A percentile compares a stretch with the other conserved stretches of the same genome.
These are phyloP conservation scores for Trichoderma virens DNA, from an alignment of 495 filamentous ascomycete species.

Conservation along the genomic window DNA sequence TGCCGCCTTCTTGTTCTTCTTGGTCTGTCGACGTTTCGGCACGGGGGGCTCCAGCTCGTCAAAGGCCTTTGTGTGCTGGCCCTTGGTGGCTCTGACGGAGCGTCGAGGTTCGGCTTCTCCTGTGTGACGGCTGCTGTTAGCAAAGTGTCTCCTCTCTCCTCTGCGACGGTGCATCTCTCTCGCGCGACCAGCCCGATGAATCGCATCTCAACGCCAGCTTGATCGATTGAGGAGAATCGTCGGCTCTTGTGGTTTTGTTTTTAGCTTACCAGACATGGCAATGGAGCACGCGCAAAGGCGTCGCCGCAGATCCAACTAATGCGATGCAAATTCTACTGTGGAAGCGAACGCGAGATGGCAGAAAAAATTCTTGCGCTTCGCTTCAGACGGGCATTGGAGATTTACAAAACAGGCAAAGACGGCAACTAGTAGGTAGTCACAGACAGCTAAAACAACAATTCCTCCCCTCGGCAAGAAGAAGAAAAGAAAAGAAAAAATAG, in stretches of 20 bases:
- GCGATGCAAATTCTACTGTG: not conserved
- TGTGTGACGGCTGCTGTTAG: not conserved
- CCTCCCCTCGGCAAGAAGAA: not conserved
- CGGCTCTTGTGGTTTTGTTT: not conserved
- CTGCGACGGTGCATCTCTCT: not conserved
- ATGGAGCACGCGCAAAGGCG: slow-evolving; percentile 4
- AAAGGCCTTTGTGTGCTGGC: slow-evolving; percentile 80
- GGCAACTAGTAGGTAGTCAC: slow-evolving; percentile 6
- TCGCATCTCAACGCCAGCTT: not conserved
- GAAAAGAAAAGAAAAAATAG: not conserved
- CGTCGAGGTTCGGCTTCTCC: slow-evolving; percentile 74
- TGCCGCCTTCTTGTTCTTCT: slow-evolving; percentile 47
- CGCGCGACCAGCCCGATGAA: not conserved
- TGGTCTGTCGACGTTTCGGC: slow-evolving; percentile 51
- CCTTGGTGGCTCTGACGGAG: slow-evolving; percentile 91
- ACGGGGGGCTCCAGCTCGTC: slow-evolving; percentile 63
- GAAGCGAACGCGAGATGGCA: slow-evolving; percentile 1
- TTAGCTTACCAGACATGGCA: slow-evolving; percentile 5
- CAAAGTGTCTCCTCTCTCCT: not conserved
- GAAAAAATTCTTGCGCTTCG: not conserved
- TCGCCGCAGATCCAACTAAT: not conserved
- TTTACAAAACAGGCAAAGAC: not conserved
- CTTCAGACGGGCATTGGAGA: slow-evolving; percentile 4
- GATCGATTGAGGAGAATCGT: not conserved
- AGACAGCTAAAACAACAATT: slow-evolving; percentile 5